Evolutionary conservation across 73 alveolate genomes (phyloP).

Genomic region (Paramecium primaurelia): DNA sequence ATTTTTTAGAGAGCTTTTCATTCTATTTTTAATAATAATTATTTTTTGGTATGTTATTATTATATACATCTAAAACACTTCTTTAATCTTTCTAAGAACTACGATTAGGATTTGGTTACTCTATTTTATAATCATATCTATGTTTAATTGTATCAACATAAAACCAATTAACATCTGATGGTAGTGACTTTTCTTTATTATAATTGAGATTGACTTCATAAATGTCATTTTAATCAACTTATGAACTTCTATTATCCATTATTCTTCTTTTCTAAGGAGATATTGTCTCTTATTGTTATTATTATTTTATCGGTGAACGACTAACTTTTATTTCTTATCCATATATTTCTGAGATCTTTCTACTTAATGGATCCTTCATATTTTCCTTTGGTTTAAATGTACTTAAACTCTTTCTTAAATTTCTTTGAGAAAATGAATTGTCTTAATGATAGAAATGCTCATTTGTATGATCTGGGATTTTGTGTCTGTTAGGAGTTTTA

Average conservation of each 20-base stretch:
- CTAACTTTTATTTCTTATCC: not conserved
- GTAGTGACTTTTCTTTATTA: not conserved
- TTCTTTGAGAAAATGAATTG: not conserved
- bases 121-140: not conserved
- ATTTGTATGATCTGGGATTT: constrained; percentile 15
- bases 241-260: not conserved
- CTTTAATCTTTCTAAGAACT: not conserved
- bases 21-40: not conserved
- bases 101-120: not conserved
- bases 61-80: not conserved
- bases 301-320: not conserved
- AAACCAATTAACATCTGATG: constrained; percentile 24
- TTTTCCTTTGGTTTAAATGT: not conserved
- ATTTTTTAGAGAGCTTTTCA: not conserved
- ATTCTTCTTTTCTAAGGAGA: not conserved
- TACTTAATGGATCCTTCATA: not conserved
- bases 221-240: not conserved
- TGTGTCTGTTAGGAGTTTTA: constrained; percentile 16
- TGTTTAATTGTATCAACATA: constrained; percentile 23
- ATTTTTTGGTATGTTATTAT: not conserved
- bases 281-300: not conserved
- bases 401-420: not conserved
- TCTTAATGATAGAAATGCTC: not conserved
- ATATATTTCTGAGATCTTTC: not conserved
- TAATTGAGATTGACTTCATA: not conserved